phyloP scores from a whole-genome alignment of 2,329 filamentous ascomycete genomes.

The Alternaria infectoria region DNA sequence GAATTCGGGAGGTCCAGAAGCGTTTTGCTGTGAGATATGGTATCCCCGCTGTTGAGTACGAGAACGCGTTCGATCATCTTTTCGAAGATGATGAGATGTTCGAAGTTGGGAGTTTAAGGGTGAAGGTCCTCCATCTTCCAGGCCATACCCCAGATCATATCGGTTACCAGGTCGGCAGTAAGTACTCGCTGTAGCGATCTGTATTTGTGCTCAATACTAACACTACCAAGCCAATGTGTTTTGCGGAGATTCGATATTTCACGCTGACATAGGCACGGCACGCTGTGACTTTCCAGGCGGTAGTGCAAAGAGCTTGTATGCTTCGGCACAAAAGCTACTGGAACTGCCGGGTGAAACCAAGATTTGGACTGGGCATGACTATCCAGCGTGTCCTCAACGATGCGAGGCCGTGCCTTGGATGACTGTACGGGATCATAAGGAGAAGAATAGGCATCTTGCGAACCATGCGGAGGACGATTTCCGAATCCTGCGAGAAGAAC shows the following conservation, averaged over 20 bases:
- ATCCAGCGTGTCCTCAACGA: constrained; percentile 30
- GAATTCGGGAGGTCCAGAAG: constrained; percentile 60
- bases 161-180: constrained; percentile 61
- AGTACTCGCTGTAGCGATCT: neutral
- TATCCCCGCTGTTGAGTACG: constrained; percentile 53
- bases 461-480: constrained; percentile 41
- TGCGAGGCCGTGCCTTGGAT: constrained; percentile 35
- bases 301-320: constrained; percentile 32
- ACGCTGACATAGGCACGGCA: constrained; percentile 43
- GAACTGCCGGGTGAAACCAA: constrained; percentile 33
- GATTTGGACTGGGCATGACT: constrained; percentile 48
- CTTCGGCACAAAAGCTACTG: constrained; percentile 37
- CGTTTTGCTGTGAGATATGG: constrained; percentile 59
- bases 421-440: constrained; percentile 45
- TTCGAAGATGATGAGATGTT: constrained; percentile 63
- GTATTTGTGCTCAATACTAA: neutral
- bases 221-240: constrained; percentile 19
- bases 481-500: constrained; percentile 35
- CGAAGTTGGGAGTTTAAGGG: constrained; percentile 55
- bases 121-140: constrained; percentile 61
- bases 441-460: constrained; percentile 45
- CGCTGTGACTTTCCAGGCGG: constrained; percentile 48
- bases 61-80: constrained; percentile 59
- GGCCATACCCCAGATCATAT: constrained; percentile 68
- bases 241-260: constrained; percentile 47